Evolutionary conservation across 768 basidiomycete species (phyloP), one percentile per base, ranked within the genome.

Genomic region (Xerocomus brunneocitrinus): DNA sequence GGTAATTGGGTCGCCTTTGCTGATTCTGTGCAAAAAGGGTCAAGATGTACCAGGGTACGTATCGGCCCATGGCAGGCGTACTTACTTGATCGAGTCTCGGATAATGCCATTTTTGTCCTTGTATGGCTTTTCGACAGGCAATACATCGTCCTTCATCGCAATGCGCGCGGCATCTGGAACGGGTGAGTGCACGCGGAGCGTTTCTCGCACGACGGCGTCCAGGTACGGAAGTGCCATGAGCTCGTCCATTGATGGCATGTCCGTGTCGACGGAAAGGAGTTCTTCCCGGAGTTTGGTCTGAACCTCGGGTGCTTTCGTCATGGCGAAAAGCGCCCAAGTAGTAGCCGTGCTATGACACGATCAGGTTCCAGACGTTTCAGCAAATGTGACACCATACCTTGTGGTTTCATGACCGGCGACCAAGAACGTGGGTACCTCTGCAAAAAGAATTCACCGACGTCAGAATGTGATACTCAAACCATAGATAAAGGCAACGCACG

Each of bases 181-280:
- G 1, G 83, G 82, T 0, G 82, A 54, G 30, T 60, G 50, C 2
- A 83, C 44, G 0, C 85, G 78, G 50, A 87, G 66, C 0, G 76
- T 79, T 68, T 87, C 85, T 9, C 80, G 76, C 2, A 85, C 76
- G 14, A 86, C 77, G n/a, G 72, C 74, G 58, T 89, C 89, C 7
- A 91, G 80, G 61, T 86, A 88, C 0, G 84, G 78, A 5, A 91
- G 72, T 2, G 76, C 72, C 52, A 79, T 78, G 1, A 91, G 75
- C 43, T 84, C 76, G 30, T 90, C 87, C 82, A 88, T 87, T 1
- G 77, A 76, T 1, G 86, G 85, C 0, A 68, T 78, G 16, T 85
- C 80, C 0, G 80, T 81, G 4, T 72, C 60, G 10, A 84, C 69
- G 0, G 70, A 61, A 19, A 79, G 64, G 0, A 85, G 24, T 22